Percentiles rank a stretch among this genome's conserved stretches.
Conservation (phyloP, 106 monocot species). For the Dendrobium huoshanense region DNA sequence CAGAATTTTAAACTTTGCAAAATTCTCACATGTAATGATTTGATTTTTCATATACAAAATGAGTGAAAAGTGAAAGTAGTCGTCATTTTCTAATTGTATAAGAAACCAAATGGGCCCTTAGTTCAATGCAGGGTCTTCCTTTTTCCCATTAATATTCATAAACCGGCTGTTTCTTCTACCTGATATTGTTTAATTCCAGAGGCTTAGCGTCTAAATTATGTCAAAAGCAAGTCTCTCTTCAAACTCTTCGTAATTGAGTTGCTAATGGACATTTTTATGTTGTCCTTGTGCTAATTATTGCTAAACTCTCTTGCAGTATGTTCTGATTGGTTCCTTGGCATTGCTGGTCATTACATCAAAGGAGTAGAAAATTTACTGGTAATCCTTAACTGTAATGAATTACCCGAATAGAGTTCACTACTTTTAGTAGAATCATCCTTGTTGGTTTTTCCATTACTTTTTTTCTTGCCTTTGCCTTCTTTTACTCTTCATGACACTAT, state of each 20-base stretch:
- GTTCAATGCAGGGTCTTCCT: no score
- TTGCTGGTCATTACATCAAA: slow-evolving; percentile 8
- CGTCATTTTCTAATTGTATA: no score
- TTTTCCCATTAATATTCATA: no score
- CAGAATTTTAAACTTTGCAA: no score
- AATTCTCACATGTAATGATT: no score
- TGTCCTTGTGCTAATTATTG: background rate
- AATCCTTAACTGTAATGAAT: slow-evolving; percentile 1
- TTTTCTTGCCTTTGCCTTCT: background rate
- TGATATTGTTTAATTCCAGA: no score
- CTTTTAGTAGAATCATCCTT: background rate
- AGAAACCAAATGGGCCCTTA: no score
- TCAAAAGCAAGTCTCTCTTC: no score
- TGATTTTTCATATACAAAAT: no score
- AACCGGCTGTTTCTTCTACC: no score
- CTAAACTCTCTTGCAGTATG: slow-evolving; percentile 20
- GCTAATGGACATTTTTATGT: background rate
- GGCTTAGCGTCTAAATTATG: no score
- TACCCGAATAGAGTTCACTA: background rate
- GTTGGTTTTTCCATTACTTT: background rate
- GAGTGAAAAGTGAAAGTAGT: no score
- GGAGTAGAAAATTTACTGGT: background rate
- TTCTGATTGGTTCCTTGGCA: slow-evolving; percentile 34
- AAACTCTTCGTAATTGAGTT: background rate
- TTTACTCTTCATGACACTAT: background rate